Conservation (phyloP, 495 filamentous ascomycete genomes). For the Neurospora sp. region DNA sequence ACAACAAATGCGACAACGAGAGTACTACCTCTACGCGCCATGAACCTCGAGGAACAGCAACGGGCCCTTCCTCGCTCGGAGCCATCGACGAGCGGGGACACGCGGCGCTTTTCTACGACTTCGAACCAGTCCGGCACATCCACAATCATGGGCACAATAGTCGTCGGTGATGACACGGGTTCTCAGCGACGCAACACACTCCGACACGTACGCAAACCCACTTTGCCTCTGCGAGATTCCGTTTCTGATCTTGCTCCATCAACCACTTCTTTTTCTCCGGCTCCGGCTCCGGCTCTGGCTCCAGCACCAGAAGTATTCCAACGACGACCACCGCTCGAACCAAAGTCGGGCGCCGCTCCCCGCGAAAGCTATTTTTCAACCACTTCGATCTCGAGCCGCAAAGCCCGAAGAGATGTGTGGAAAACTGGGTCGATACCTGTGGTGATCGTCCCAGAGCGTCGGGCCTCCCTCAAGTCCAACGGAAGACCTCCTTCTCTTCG, state of each 20-base stretch:
- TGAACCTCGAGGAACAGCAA: conserved; percentile 33
- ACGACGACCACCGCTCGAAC: conserved; percentile 14
- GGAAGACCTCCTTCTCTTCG: conserved; percentile 39
- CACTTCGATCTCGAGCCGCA: conserved; percentile 44
- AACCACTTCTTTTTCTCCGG: conserved; percentile 29
- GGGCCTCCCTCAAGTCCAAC: conserved; percentile 50
- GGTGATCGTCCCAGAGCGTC: conserved; percentile 60
- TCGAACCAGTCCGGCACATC: conserved; percentile 52
- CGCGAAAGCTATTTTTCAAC: conserved; percentile 51
- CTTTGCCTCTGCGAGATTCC: conserved; percentile 35
- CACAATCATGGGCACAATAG: conserved; percentile 59
- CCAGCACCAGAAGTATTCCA: conserved; percentile 13
- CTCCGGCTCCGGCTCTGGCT: conserved; percentile 15
- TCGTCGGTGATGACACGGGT: conserved; percentile 44
- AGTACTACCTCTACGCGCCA: conserved; percentile 36
- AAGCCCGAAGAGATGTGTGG: conserved; percentile 44
- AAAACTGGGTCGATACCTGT: conserved; percentile 53
- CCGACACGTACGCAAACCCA: conserved; percentile 58
- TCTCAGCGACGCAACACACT: conserved; percentile 49
- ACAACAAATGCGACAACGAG: conserved; percentile 15
- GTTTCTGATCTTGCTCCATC: conserved; percentile 43
- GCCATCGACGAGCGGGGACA: conserved; percentile 35
- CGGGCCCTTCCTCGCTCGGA: conserved; percentile 24
- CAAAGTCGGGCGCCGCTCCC: conserved; percentile 26
- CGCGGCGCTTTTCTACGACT: conserved; percentile 48